Evolutionary conservation across 1,139 yeast genomes (phyloP).

Genomic region (Pichia sp.): DNA sequence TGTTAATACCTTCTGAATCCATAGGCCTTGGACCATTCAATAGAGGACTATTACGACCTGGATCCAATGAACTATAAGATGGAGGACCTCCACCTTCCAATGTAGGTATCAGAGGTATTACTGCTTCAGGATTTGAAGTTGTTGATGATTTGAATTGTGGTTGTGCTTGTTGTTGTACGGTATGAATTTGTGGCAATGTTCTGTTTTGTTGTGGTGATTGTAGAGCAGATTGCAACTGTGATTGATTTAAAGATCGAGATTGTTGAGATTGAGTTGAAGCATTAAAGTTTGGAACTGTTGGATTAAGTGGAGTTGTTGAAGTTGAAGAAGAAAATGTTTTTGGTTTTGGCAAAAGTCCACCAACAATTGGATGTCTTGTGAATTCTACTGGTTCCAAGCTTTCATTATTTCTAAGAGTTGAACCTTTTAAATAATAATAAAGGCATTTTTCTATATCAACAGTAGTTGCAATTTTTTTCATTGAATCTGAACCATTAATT

Average conservation of each 20-base stretch:
- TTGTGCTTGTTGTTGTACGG: neutral
- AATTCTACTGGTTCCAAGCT: constrained; percentile 66
- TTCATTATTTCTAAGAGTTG: constrained; percentile 24
- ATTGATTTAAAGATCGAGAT: constrained; percentile 3
- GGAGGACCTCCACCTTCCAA: constrained; percentile 8
- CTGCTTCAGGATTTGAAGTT: constrained; percentile 1
- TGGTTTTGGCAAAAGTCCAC: constrained; percentile 24
- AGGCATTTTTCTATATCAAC: constrained; percentile 84
- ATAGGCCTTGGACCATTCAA: constrained; percentile 30
- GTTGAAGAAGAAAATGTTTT: neutral
- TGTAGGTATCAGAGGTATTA: constrained; percentile 13
- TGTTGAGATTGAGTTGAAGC: constrained; percentile 1
- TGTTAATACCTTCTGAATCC: constrained; percentile 12
- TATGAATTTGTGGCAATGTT: neutral
- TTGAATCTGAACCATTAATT: constrained; percentile 56
- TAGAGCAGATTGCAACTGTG: neutral
- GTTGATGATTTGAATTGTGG: constrained; percentile 2
- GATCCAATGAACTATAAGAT: constrained; percentile 29
- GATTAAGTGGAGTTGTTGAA: neutral
- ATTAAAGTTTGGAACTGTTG: neutral
- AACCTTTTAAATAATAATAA: constrained; percentile 55
- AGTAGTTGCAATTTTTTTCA: constrained; percentile 72
- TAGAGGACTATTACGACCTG: constrained; percentile 19
- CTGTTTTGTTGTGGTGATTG: neutral
- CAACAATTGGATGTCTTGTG: constrained; percentile 70